phyloP scores from a whole-genome alignment of 129 eudicot genomes.

The Tanacetum coccineum region DNA sequence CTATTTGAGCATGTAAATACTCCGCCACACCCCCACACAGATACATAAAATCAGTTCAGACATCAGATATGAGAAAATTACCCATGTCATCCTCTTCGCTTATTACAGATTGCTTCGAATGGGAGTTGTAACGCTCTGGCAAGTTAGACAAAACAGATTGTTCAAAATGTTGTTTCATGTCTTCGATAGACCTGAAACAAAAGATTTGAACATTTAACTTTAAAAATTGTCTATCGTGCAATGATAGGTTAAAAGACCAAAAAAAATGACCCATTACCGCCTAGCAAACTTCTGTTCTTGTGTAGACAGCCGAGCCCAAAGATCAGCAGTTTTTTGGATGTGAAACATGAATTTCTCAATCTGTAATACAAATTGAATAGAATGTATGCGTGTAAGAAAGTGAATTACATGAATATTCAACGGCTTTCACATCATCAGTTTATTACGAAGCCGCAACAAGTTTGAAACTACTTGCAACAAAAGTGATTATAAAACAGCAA shows the following conservation, averaged over 20 bases:
- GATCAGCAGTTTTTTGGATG: slow-evolving; percentile 53
- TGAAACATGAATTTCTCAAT: slow-evolving; percentile 74
- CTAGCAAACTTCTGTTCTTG: slow-evolving; percentile 65
- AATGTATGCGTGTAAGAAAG: not conserved
- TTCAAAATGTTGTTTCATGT: slow-evolving; percentile 56
- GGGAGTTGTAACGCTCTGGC: slow-evolving; percentile 81
- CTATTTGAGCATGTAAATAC: not conserved
- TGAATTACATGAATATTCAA: not conserved
- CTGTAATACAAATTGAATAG: slow-evolving; percentile 35
- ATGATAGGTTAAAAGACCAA: not conserved
- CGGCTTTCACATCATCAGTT: not conserved
- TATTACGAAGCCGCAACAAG: not conserved
- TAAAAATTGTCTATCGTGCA: slow-evolving; percentile 5
- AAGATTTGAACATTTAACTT: not conserved
- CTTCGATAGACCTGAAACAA: slow-evolving; percentile 53
- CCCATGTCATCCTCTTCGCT: too few relatives aligned
- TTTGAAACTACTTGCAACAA: not conserved
- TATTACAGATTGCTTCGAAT: slow-evolving; percentile 35
- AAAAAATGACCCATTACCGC: slow-evolving; percentile 30
- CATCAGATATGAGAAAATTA: too few relatives aligned
- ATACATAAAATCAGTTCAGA: too few relatives aligned
- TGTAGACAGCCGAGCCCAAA: slow-evolving; percentile 66
- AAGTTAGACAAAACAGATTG: slow-evolving; percentile 68
- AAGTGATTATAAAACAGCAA: not conserved
- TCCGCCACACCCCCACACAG: not conserved